phyloP scores from a whole-genome alignment of 2,329 filamentous ascomycete genomes.

The Fusarium illudens region DNA sequence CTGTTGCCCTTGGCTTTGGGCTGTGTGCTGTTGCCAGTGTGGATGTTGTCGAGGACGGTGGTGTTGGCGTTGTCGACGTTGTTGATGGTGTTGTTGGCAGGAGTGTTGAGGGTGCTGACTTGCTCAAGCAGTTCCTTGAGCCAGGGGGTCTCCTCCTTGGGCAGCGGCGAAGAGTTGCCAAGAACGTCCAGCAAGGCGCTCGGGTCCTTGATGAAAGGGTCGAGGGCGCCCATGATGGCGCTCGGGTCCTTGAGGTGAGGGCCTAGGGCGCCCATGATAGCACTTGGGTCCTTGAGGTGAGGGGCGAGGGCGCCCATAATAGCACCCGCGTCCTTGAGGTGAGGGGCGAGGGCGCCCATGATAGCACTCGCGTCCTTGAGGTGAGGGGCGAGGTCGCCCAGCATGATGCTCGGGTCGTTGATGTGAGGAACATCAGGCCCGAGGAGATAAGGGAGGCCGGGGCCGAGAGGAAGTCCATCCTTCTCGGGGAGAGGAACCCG shows the following conservation, averaged over 20 bases:
- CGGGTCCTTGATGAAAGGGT: slow-evolving; percentile 12
- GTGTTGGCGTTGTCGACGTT: too few species aligned
- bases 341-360: too few species aligned
- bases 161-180: too few species aligned
- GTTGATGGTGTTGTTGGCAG: not conserved
- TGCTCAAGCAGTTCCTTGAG: not conserved
- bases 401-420: slow-evolving; percentile 8
- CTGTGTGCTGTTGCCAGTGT: not conserved
- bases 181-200: not conserved
- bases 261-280: not conserved
- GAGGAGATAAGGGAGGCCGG: not conserved
- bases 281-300: slow-evolving; percentile 11
- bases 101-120: not conserved
- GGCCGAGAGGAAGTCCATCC: too few species aligned
- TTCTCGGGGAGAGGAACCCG: too few species aligned
- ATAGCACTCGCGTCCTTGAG: too few species aligned
- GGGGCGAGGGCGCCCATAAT: too few species aligned
- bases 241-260: slow-evolving; percentile 13
- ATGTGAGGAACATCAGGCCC: not conserved
- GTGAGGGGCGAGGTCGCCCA: not conserved
- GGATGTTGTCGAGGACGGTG: too few species aligned
- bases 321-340: too few species aligned
- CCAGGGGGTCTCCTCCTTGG: not conserved
- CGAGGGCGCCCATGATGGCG: not conserved
- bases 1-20: not conserved